Evolutionary conservation across 2,329 filamentous ascomycete genomes (phyloP).

Genomic region (Ceratocystis lukuohia): DNA sequence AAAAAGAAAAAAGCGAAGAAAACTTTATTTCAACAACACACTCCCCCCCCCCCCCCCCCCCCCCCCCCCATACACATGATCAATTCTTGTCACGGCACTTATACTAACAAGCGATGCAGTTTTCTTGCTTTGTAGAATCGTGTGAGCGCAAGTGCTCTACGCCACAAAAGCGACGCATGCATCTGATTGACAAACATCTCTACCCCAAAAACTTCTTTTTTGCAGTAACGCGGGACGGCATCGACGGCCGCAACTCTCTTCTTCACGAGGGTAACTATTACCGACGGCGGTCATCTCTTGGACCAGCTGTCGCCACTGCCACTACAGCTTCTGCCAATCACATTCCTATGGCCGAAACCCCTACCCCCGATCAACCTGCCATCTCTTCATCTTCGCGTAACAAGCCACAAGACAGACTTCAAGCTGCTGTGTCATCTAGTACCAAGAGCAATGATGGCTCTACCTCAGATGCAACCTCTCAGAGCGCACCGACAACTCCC

Average conservation of each 20-base stretch:
- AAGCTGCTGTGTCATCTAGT: background rate
- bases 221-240: conserved; percentile 72
- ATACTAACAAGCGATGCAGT: conserved; percentile 36
- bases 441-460: background rate
- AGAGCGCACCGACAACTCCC: conserved; percentile 20
- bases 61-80: background rate
- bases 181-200: conserved; percentile 87
- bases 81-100: background rate
- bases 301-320: conserved; percentile 10
- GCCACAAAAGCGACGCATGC: conserved; percentile 68
- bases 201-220: conserved; percentile 87
- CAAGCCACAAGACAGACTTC: background rate
- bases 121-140: conserved; percentile 75
- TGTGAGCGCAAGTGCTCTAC: conserved; percentile 78
- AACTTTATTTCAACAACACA: too few relatives aligned
- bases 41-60: too few relatives aligned
- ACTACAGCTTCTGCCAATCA: conserved; percentile 25
- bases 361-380: background rate
- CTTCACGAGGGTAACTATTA: conserved; percentile 45
- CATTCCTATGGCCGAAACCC: conserved; percentile 21
- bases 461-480: background rate
- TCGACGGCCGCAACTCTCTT: conserved; percentile 71
- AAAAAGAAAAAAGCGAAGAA: too few relatives aligned
- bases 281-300: conserved; percentile 36
- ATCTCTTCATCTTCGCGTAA: conserved; percentile 3